A percentile compares a stretch with the other conserved stretches of the same genome.
Evolutionary conservation across 495 filamentous ascomycete genomes (phyloP).

Genomic region (Penicillium turbatum): DNA sequence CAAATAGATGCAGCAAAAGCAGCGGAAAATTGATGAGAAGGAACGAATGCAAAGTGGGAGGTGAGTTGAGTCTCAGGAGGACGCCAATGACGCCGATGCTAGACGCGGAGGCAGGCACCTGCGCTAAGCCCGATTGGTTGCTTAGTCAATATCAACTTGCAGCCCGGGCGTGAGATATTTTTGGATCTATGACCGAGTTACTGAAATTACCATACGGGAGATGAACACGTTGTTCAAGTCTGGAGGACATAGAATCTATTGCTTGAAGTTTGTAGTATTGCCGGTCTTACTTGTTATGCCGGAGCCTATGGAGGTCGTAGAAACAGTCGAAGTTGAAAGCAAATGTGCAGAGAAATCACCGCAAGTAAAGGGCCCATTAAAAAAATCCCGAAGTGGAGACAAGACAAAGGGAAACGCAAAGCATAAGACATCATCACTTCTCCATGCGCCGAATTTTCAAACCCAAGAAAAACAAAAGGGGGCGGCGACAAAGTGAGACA

Average conservation of each 20-base stretch:
- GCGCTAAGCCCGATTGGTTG: constrained; percentile 20
- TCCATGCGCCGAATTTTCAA: constrained; percentile 14
- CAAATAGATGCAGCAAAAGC: constrained; percentile 19
- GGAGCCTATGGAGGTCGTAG: not conserved
- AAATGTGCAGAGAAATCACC: constrained; percentile 1
- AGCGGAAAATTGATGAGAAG: constrained; percentile 21
- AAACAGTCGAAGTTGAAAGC: not conserved
- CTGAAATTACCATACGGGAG: not conserved
- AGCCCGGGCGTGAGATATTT: constrained; percentile 9
- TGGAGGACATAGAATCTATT: not conserved
- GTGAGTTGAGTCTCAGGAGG: constrained; percentile 26
- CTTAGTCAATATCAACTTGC: constrained; percentile 18
- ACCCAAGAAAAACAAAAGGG: constrained; percentile 5
- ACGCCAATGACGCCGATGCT: constrained; percentile 29
- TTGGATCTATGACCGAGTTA: not conserved
- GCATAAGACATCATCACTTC: constrained; percentile 8
- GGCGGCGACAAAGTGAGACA: not conserved
- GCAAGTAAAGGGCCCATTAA: not conserved
- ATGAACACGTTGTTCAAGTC: too few species aligned
- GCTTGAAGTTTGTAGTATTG: not conserved
- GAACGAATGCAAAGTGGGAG: constrained; percentile 15
- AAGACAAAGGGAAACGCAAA: constrained; percentile 13
- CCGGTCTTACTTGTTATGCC: too few species aligned
- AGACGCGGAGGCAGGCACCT: constrained; percentile 24
- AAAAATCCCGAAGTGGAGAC: constrained; percentile 3